Conservation (phyloP, 2,329 filamentous ascomycete species). For the Lizonia empirigonia region DNA sequence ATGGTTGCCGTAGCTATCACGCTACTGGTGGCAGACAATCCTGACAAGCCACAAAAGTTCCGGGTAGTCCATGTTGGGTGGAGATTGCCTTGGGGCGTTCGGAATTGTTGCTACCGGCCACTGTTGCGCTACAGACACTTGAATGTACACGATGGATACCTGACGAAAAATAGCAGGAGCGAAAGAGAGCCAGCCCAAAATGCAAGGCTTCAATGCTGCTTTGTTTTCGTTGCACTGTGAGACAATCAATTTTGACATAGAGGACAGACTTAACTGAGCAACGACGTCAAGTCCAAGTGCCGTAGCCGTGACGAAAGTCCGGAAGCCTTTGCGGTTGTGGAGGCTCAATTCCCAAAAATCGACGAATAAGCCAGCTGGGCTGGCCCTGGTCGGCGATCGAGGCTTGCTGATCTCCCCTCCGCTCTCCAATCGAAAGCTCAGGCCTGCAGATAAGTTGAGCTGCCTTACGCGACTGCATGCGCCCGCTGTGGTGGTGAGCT, state of each 20-base stretch:
- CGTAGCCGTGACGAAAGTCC: background rate
- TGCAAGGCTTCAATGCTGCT: background rate
- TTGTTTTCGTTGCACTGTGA: background rate
- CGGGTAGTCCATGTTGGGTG: constrained; percentile 13
- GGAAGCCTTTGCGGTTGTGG: constrained; percentile 10
- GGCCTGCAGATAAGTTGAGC: constrained; percentile 2
- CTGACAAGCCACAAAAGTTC: constrained; percentile 13
- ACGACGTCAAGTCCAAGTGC: background rate
- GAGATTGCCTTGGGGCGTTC: constrained; percentile 19
- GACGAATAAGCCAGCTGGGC: constrained; percentile 11
- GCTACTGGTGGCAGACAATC: constrained; percentile 8
- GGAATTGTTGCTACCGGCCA: background rate
- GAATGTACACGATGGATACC: constrained; percentile 2
- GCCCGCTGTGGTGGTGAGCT: constrained; percentile 24
- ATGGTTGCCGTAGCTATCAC: background rate
- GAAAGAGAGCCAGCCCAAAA: background rate
- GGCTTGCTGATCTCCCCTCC: constrained; percentile 12
- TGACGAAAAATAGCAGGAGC: constrained; percentile 5
- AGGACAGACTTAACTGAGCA: no score
- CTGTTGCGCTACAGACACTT: constrained; percentile 9
- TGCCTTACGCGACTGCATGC: constrained; percentile 10
- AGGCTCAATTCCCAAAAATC: constrained; percentile 2
- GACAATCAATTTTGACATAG: background rate
- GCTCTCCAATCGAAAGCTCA: constrained; percentile 33
- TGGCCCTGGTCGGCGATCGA: constrained; percentile 20